Evolutionary conservation across 2,329 filamentous ascomycete species (phyloP).

Genomic region (Aspergillus jensenii): DNA sequence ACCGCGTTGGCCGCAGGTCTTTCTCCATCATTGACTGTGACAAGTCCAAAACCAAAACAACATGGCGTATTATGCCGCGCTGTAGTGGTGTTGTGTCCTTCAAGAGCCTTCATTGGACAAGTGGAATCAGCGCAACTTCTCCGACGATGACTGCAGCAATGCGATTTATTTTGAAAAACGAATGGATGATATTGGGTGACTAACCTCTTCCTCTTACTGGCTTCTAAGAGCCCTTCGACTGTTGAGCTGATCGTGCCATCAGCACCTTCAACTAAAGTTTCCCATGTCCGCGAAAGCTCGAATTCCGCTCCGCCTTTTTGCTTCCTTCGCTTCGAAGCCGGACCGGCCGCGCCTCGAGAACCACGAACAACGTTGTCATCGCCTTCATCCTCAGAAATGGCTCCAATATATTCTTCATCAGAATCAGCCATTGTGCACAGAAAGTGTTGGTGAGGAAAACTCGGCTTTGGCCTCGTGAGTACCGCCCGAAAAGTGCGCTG

Average conservation of each 20-base stretch:
- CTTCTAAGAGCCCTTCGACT: conserved; percentile 73
- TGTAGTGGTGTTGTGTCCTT: conserved; percentile 95
- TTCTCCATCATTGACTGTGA: conserved; percentile 94
- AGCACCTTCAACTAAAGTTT: conserved; percentile 72
- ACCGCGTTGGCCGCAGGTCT: conserved; percentile 84
- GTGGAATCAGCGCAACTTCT: conserved; percentile 2
- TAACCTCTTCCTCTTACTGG: conserved; percentile 74
- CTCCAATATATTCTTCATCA: conserved; percentile 54
- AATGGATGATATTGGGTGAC: conserved; percentile 8
- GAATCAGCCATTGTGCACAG: conserved; percentile 44
- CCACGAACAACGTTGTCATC: conserved; percentile 30
- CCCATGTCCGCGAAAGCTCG: conserved; percentile 56
- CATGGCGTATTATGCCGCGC: conserved; percentile 94
- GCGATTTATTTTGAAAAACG: background rate
- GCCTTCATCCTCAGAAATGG: conserved; percentile 48
- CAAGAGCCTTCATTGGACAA: conserved; percentile 61
- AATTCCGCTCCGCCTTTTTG: conserved; percentile 43
- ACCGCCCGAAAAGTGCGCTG: background rate
- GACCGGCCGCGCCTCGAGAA: conserved; percentile 27
- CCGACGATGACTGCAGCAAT: background rate
- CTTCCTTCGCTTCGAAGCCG: conserved; percentile 38
- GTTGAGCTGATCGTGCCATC: conserved; percentile 73
- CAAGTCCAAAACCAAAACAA: conserved; percentile 87
- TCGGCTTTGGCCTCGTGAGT: background rate
- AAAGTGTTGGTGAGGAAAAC: background rate